Conservation (phyloP, 352 stramenopile genomes). For the Pythium scleroteichum region DNA sequence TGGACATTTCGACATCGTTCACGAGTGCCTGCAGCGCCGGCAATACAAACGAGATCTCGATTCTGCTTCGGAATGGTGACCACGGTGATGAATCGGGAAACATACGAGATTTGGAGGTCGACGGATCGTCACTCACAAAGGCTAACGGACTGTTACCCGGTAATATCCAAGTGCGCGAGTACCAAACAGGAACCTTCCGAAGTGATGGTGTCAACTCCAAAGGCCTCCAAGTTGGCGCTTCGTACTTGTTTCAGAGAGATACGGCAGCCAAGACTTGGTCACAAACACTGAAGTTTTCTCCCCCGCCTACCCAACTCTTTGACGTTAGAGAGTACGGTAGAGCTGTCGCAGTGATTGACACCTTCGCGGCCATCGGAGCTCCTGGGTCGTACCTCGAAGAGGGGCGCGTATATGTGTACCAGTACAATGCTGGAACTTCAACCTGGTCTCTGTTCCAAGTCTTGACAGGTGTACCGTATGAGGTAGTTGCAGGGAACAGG, state of each 20-base stretch:
- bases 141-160: slow-evolving; percentile 26
- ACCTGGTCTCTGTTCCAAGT: slow-evolving; percentile 72
- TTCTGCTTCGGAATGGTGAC: slow-evolving; percentile 57
- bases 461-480: slow-evolving; percentile 51
- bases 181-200: slow-evolving; percentile 57
- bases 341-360: slow-evolving; percentile 46
- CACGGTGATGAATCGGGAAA: slow-evolving; percentile 57
- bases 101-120: slow-evolving; percentile 55
- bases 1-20: slow-evolving; percentile 59
- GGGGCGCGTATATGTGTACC: slow-evolving; percentile 77
- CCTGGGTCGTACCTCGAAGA: slow-evolving; percentile 55
- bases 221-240: slow-evolving; percentile 67
- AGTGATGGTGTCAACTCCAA: slow-evolving; percentile 59
- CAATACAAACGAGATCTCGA: slow-evolving; percentile 43
- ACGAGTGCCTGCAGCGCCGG: slow-evolving; percentile 43
- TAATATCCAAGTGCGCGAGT: slow-evolving; percentile 50
- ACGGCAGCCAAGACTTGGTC: slow-evolving; percentile 42
- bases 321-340: slow-evolving; percentile 60
- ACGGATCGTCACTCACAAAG: slow-evolving; percentile 47
- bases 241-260: slow-evolving; percentile 62
- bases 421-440: slow-evolving; percentile 41
- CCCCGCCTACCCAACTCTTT: slow-evolving; percentile 39
- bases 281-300: slow-evolving; percentile 53
- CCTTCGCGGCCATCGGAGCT: slow-evolving; percentile 61
- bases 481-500: slow-evolving; percentile 44